These are phyloP conservation scores for Globisporangium rhizosaccharum DNA, from an alignment of 352 stramenopile genomes.

Conservation along the genomic window DNA sequence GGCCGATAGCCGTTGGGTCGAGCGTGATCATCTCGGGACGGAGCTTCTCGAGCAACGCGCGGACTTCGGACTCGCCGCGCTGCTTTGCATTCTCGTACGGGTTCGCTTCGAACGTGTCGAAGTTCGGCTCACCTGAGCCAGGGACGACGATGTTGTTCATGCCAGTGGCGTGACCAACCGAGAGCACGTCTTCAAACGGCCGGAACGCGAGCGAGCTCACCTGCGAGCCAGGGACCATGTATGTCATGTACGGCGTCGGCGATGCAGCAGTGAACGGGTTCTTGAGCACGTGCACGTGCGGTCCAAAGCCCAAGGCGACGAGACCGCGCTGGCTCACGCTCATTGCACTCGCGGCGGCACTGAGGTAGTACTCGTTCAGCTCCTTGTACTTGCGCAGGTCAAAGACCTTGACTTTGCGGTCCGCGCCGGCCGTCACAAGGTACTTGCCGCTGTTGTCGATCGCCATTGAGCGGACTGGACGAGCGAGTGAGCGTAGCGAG, in stretches of 20 bases:
- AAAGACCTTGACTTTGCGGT: constrained; percentile 96
- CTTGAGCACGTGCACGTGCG: constrained; percentile 91
- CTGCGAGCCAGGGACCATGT: constrained; percentile 79
- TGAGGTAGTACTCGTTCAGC: constrained; percentile 92
- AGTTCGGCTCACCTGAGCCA: constrained; percentile 96
- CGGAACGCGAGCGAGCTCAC: constrained; percentile 93
- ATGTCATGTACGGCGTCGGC: constrained; percentile 88
- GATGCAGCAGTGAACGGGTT: constrained; percentile 78
- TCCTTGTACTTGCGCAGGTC: constrained; percentile 96
- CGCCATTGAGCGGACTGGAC: constrained; percentile 82
- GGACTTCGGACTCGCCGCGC: constrained; percentile 94
- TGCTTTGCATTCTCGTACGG: constrained; percentile 96
- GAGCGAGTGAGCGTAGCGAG: no score
- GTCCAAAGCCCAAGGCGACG: constrained; percentile 91
- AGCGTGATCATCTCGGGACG: constrained; percentile 97
- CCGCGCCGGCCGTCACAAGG: constrained; percentile 94
- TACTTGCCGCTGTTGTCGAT: constrained; percentile 93
- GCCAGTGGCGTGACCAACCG: constrained; percentile 89
- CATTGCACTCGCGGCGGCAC: constrained; percentile 79
- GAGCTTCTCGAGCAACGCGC: constrained; percentile 97
- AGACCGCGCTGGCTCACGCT: constrained; percentile 96
- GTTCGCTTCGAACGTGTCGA: constrained; percentile 98
- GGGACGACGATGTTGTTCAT: constrained; percentile 91
- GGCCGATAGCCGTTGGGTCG: constrained; percentile 91
- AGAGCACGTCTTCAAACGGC: constrained; percentile 97